Evolutionary conservation across 148 eudicot species (phyloP), one percentile per base, ranked within the genome.

Genomic region (Spergularia marina): DNA sequence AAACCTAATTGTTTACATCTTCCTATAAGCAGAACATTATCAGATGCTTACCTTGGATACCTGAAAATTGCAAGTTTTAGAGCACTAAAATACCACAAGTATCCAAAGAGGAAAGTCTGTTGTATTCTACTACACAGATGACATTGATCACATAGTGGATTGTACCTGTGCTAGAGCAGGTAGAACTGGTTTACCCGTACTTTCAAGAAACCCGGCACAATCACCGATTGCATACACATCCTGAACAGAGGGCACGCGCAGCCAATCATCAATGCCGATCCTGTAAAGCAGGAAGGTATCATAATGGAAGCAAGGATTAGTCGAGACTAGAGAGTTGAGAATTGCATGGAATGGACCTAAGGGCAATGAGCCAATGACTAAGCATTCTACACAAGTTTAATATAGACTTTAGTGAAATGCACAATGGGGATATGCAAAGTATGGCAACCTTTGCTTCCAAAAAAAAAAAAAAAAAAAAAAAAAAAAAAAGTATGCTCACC

Each of bases 81-180:
- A 65, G 69, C 21, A 40, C 51, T 36, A 39, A 11, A 40, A 39
- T 16, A 40, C 52, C 36, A 30, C 36, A 30, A 30, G 36, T 30
- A 30, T 30, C 36, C 36, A 30, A 30, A 30, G 36, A 3, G 36
- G 36, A 30, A 30, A 30, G 36, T 30, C 36, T 30, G 4, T 30
- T 30, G 3, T 2, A 30, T 2, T 44, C 4, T 44, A 44, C 0
- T 6, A 44, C 49, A 44, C 49, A 44, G 49, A 44, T 6, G 49
- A 7, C 17, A 23, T 0, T 17, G 9, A 20, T 18, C 36, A 53
- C 40, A 55, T 53, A 9, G 14, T 44, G 55, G 34, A 17, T 53
- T 71, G 77, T 83, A 87, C 98, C 90, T 95, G 98, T 65, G 98
- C 98, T 82, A 95, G 83, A 80, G 98, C 98, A 60, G 97, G 98